A percentile compares a stretch with the other conserved stretches of the same genome.
These are phyloP conservation scores for Tolypocladium guangdongense DNA, from an alignment of 2,329 filamentous ascomycete genomes.

Conservation along the genomic window DNA sequence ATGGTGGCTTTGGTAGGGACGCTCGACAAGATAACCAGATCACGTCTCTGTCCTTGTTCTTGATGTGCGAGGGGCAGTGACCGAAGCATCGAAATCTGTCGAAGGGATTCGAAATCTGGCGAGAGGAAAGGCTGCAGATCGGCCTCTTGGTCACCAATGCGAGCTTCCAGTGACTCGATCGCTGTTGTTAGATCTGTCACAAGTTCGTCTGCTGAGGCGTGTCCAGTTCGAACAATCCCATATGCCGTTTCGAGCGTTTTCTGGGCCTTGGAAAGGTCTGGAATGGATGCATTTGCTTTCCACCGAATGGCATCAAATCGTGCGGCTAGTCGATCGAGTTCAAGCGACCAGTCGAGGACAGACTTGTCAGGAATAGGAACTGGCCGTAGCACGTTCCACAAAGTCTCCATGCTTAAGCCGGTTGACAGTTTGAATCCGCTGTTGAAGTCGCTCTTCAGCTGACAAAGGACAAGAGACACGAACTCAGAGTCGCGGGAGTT, in stretches of 20 bases:
- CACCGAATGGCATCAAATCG: constrained; percentile 52
- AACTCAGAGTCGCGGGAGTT: constrained; percentile 23
- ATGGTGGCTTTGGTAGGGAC: constrained; percentile 22
- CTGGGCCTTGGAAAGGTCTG: constrained; percentile 42
- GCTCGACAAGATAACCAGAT: constrained; percentile 38
- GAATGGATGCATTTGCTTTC: constrained; percentile 41
- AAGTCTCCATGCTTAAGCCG: constrained; percentile 66
- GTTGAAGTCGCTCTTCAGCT: constrained; percentile 47
- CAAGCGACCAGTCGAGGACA: constrained; percentile 33
- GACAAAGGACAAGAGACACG: constrained; percentile 26
- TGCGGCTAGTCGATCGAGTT: constrained; percentile 44
- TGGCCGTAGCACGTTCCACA: constrained; percentile 68
- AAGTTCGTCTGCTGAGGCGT: constrained; percentile 32
- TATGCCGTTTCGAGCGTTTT: constrained; percentile 45
- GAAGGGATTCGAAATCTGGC: constrained; percentile 43
- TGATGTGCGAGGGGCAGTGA: constrained; percentile 2
- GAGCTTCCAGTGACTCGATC: constrained; percentile 39
- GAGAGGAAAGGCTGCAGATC: constrained; percentile 39
- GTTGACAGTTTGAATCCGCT: constrained; percentile 62
- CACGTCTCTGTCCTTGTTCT: constrained; percentile 12
- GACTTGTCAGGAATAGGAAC: constrained; percentile 36
- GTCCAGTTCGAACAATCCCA: constrained; percentile 34
- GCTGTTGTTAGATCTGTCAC: constrained; percentile 38
- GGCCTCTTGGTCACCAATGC: constrained; percentile 28
- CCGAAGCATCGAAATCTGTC: constrained; percentile 39